A percentile compares a stretch with the other conserved stretches of the same genome.
These are phyloP conservation scores for Aspergillus tubingensis DNA, from an alignment of 2,329 filamentous ascomycete genomes.

Conservation along the genomic window DNA sequence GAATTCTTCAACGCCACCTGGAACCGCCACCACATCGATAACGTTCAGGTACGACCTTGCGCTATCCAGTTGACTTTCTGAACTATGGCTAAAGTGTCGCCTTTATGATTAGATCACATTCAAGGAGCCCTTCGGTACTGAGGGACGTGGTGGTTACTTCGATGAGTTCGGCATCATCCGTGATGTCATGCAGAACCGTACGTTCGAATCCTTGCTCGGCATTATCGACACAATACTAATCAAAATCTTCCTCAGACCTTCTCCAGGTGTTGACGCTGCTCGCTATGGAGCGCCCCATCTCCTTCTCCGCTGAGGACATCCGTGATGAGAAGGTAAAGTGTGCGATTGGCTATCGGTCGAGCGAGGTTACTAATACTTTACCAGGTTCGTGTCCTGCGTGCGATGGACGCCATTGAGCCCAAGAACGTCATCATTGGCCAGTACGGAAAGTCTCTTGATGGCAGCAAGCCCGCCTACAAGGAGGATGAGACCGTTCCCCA, in stretches of 20 bases:
- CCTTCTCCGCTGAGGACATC: conserved; percentile 96
- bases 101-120: conserved; percentile 71
- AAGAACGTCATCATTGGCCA: conserved; percentile 99
- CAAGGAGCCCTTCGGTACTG: conserved; percentile 98
- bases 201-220: conserved; percentile 29
- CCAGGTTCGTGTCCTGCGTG: conserved; percentile 81
- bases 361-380: conserved; percentile 6
- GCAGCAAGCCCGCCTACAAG: conserved; percentile 95
- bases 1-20: conserved; percentile 98
- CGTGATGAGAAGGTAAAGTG: conserved; percentile 79
- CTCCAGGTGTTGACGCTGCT: conserved; percentile 94
- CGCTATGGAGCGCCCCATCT: conserved; percentile 97
- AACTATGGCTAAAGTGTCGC: conserved; percentile 3
- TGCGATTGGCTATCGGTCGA: neutral
- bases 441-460: conserved; percentile 94
- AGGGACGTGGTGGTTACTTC: conserved; percentile 97
- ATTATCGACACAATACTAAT: neutral
- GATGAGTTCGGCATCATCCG: conserved; percentile 99
- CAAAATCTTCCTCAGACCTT: conserved; percentile 60
- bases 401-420: conserved; percentile 91
- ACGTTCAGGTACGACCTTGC: conserved; percentile 67
- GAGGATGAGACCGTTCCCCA: conserved; percentile 98
- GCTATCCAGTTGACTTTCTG: too few species aligned
- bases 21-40: conserved; percentile 99
- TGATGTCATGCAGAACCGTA: conserved; percentile 98